Base-by-base conservation (phyloP, 1,284 basidiomycete species). In the Fomes fomentarius region DNA sequence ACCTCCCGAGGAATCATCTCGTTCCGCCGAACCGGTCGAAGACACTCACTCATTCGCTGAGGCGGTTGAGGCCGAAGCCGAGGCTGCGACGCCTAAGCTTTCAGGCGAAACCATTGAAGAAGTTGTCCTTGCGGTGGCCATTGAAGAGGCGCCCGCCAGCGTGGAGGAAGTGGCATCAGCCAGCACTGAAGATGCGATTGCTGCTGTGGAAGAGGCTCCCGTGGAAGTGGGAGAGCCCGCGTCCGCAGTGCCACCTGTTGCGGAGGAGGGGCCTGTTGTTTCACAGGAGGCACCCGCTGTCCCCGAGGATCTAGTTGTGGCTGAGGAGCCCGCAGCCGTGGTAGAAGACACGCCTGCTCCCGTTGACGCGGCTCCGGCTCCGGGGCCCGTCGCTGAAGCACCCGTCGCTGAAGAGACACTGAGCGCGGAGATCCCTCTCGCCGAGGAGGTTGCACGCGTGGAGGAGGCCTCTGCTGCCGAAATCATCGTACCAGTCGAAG, bases 291-390 rank as follows among this genome's bases (percentile, higher is more conserved):
- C 43, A 26, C 35, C 50, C 11, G 54, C 40, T 25, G 47, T 38
- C 11, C 37, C 34, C 8, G 53, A 54, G n/a, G 55, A 58, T 19
- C 21, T 56, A 25, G 43, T 25, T 10, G 44, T 37, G 7, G 50
- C 35, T 11, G 58, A 61, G 39, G 62, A 56, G 26, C 19, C 52
- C 14, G 26, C 30, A 15, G 35, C 26, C 14, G 53, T 30, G 25
- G 51, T 50, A 25, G 56, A 58, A 22, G 57, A 60, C 30, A 40
- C 40, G 17, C 43, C 54, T 22, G 44, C 35, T 11, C 56, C 35
- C 22, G 37, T 26, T 17, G 45, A 49, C 21, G 47, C 28, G 24
- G 33, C 26, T 7, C n/a, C 37, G 22, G 24, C 26, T n/a, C 43
- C 42, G 30, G 42, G 26, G 4, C 25, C 40, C 7, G 35, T 19